phyloP scores from a whole-genome alignment of 257 asterid genomes.

The Jacaranda copaia region DNA sequence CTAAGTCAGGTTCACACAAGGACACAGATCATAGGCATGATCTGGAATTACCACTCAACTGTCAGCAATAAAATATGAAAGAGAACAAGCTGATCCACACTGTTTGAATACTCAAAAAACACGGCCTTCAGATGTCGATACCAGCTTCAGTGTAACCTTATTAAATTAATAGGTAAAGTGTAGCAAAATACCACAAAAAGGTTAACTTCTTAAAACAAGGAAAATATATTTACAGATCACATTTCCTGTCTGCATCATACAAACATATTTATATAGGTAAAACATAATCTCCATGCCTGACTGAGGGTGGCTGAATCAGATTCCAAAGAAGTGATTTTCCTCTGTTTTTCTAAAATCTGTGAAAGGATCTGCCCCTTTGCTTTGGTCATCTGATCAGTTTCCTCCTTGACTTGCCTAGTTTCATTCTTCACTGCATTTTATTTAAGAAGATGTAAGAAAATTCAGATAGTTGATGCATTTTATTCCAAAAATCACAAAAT shows the following conservation, averaged over 20 bases:
- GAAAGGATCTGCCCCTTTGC: slow-evolving; percentile 62
- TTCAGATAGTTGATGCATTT: slow-evolving; percentile 5
- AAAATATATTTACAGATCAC: background rate
- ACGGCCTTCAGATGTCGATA: too few species aligned
- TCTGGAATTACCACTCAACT: slow-evolving; percentile 18
- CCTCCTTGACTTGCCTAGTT: slow-evolving; percentile 60
- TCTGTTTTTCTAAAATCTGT: slow-evolving; percentile 69
- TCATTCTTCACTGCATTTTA: slow-evolving; percentile 68
- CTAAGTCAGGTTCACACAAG: background rate
- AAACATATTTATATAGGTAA: slow-evolving; percentile 4
- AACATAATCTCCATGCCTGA: slow-evolving; percentile 51
- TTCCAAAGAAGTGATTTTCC: slow-evolving; percentile 59
- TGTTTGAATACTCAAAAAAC: too few species aligned
- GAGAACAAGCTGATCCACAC: too few species aligned
- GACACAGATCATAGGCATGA: slow-evolving; percentile 12
- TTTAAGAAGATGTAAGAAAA: slow-evolving; percentile 10
- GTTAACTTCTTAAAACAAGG: slow-evolving; percentile 15
- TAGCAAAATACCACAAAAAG: background rate
- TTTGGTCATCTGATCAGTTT: slow-evolving; percentile 53
- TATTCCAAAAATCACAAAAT: slow-evolving; percentile 8
- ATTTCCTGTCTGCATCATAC: background rate
- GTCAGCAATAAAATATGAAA: slow-evolving; percentile 12
- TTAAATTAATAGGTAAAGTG: too few species aligned
- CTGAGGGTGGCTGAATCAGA: slow-evolving; percentile 65
- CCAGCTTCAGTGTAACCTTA: too few species aligned